These are phyloP conservation scores for Lichtheimia ramosa DNA, from an alignment of 371 early-diverging fungal species.

Conservation along the genomic window DNA sequence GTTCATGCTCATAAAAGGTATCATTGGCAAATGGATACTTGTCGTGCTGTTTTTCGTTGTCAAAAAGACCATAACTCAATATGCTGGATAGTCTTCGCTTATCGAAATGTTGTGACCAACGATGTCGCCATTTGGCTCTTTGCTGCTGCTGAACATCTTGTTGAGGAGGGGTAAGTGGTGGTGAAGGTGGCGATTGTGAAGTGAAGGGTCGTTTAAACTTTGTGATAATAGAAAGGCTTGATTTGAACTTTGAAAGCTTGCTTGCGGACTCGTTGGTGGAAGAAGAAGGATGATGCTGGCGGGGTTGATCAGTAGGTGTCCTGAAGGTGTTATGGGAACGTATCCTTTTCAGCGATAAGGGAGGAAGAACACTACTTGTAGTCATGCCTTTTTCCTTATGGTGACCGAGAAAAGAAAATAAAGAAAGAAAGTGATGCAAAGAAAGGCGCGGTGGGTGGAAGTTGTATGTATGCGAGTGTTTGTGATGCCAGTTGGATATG, in stretches of 20 bases:
- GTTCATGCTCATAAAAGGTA: background rate
- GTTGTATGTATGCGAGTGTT: too few species aligned
- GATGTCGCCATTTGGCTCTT: background rate
- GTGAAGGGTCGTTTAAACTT: slow-evolving; percentile 19
- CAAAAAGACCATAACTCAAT: background rate
- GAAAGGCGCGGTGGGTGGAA: too few species aligned
- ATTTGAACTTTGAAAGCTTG: slow-evolving; percentile 27
- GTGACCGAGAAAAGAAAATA: background rate
- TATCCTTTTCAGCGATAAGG: slow-evolving; percentile 17
- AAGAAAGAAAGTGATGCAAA: background rate
- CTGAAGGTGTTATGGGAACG: slow-evolving; percentile 22
- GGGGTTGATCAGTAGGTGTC: slow-evolving; percentile 4
- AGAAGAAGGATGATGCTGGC: background rate
- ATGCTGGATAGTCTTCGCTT: slow-evolving; percentile 1
- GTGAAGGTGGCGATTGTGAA: slow-evolving; percentile 2
- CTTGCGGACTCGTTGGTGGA: slow-evolving; percentile 11
- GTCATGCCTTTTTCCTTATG: background rate
- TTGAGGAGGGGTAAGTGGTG: slow-evolving; percentile 1
- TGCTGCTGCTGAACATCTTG: background rate
- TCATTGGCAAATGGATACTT: background rate
- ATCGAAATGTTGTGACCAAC: slow-evolving; percentile 6
- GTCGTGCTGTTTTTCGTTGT: background rate
- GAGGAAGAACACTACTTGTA: background rate
- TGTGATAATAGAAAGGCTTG: slow-evolving; percentile 18
- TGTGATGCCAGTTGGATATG: background rate